Conservation (phyloP, 2,329 filamentous ascomycete genomes). For the Thelonectria rubi region DNA sequence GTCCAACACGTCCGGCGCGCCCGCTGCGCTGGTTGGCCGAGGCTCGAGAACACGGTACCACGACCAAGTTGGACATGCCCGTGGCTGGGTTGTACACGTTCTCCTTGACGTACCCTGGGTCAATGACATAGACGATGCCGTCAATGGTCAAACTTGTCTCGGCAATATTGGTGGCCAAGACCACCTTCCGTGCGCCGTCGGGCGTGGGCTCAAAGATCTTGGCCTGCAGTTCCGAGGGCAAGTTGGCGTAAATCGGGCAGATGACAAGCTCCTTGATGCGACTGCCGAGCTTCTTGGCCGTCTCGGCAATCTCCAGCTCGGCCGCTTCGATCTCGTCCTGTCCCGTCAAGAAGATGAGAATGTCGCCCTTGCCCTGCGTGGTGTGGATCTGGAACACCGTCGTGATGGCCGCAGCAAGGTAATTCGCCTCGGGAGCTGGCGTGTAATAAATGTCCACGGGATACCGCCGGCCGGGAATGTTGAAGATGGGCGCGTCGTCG, state of each 20-base stretch:
- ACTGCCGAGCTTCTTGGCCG: constrained; percentile 83
- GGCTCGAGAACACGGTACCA: constrained; percentile 89
- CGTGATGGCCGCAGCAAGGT: constrained; percentile 88
- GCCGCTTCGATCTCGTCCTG: constrained; percentile 96
- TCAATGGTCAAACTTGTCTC: constrained; percentile 97
- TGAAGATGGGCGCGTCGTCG: constrained; percentile 92
- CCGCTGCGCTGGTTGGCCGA: constrained; percentile 94
- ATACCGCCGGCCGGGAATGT: constrained; percentile 88
- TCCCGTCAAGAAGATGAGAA: constrained; percentile 92
- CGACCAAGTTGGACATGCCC: constrained; percentile 90
- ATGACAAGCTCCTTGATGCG: constrained; percentile 88
- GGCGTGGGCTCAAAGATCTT: constrained; percentile 97
- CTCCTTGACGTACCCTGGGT: constrained; percentile 94
- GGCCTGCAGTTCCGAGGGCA: constrained; percentile 88
- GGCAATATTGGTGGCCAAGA: constrained; percentile 95
- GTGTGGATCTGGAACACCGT: constrained; percentile 97
- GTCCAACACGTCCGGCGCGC: constrained; percentile 89
- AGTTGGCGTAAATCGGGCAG: constrained; percentile 91
- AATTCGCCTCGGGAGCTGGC: constrained; percentile 90
- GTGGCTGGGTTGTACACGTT: constrained; percentile 92
- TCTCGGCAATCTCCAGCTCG: constrained; percentile 84
- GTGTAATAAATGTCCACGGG: constrained; percentile 94
- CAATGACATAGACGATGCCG: constrained; percentile 95
- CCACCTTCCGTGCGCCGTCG: constrained; percentile 84
- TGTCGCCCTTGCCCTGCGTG: constrained; percentile 84